These are phyloP conservation scores for Parastagonospora avenae DNA, from an alignment of 2,329 filamentous ascomycete species.

Conservation along the genomic window DNA sequence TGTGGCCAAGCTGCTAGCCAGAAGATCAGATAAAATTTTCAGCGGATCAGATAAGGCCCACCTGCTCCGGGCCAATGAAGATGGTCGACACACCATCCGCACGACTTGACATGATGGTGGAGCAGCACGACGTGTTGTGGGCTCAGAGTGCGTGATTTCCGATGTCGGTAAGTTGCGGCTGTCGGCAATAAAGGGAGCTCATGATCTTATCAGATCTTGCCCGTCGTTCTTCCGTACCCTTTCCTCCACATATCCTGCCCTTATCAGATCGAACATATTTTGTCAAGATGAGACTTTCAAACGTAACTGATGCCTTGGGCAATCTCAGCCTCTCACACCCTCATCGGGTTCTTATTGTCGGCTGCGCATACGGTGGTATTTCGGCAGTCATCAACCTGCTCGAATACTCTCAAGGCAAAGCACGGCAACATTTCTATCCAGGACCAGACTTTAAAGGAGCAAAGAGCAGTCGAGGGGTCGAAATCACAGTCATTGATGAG, in stretches of 20 bases:
- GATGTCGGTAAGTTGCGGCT: constrained; percentile 15
- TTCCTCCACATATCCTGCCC: background rate
- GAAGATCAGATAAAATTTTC: constrained; percentile 29
- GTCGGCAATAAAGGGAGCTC: constrained; percentile 12
- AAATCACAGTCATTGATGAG: constrained; percentile 78
- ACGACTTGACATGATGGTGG: constrained; percentile 6
- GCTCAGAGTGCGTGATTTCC: constrained; percentile 10
- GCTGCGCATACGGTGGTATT: constrained; percentile 75
- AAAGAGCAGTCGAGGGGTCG: constrained; percentile 59
- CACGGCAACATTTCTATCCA: constrained; percentile 52
- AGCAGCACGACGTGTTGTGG: constrained; percentile 5
- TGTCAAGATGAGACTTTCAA: constrained; percentile 37
- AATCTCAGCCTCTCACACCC: constrained; percentile 38
- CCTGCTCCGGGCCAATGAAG: constrained; percentile 12
- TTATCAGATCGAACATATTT: constrained; percentile 17
- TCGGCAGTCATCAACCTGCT: constrained; percentile 69
- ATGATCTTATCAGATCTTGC: constrained; percentile 46
- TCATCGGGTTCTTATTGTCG: constrained; percentile 64
- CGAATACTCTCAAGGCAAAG: constrained; percentile 65
- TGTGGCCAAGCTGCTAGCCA: constrained; percentile 13
- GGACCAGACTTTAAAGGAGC: constrained; percentile 43
- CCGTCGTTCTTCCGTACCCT: constrained; percentile 5
- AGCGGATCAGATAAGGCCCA: constrained; percentile 20
- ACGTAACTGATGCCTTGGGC: constrained; percentile 28
- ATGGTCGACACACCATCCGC: background rate